Evolutionary conservation across 2,329 filamentous ascomycete species (phyloP).

Genomic region (Clonostachys rhizophaga): DNA sequence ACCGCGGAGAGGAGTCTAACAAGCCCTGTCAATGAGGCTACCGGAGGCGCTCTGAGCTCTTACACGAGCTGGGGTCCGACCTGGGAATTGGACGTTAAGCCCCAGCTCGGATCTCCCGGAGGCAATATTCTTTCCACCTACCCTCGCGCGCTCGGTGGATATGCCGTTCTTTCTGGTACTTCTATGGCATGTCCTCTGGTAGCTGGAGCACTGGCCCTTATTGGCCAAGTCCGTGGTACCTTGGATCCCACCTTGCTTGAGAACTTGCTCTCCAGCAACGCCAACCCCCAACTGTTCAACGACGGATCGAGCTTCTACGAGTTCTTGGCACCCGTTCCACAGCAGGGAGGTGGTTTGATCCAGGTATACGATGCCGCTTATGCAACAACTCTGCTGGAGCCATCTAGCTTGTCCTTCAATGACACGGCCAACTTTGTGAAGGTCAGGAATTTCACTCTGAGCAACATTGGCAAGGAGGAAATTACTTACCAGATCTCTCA

Average conservation of each 20-base stretch:
- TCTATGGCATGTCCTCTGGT: slow-evolving; percentile 57
- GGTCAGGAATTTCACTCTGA: slow-evolving; percentile 46
- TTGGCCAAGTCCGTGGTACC: slow-evolving; percentile 45
- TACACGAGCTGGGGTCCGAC: slow-evolving; percentile 59
- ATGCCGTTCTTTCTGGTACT: slow-evolving; percentile 49
- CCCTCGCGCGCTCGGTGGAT: slow-evolving; percentile 37
- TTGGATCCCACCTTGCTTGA: slow-evolving; percentile 44
- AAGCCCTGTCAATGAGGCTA: slow-evolving; percentile 28
- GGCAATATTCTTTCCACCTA: slow-evolving; percentile 56
- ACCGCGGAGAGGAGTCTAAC: slow-evolving; percentile 26
- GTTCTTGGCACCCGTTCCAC: slow-evolving; percentile 47
- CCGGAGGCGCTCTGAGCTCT: slow-evolving; percentile 45
- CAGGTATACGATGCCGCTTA: slow-evolving; percentile 56
- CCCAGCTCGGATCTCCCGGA: slow-evolving; percentile 50
- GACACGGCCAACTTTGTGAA: slow-evolving; percentile 53
- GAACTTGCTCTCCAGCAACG: slow-evolving; percentile 41
- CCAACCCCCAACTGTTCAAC: slow-evolving; percentile 44
- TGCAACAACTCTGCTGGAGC: slow-evolving; percentile 45
- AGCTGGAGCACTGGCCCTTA: slow-evolving; percentile 49
- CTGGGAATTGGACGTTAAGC: slow-evolving; percentile 52
- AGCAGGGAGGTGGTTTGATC: slow-evolving; percentile 57
- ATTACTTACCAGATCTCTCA: slow-evolving; percentile 49
- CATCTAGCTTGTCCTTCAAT: slow-evolving; percentile 58
- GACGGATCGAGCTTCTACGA: slow-evolving; percentile 26
- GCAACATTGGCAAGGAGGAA: slow-evolving; percentile 42